Base-by-base conservation (phyloP, 2,329 filamentous ascomycete genomes). In the Sclerotinia sclerotiorum region DNA sequence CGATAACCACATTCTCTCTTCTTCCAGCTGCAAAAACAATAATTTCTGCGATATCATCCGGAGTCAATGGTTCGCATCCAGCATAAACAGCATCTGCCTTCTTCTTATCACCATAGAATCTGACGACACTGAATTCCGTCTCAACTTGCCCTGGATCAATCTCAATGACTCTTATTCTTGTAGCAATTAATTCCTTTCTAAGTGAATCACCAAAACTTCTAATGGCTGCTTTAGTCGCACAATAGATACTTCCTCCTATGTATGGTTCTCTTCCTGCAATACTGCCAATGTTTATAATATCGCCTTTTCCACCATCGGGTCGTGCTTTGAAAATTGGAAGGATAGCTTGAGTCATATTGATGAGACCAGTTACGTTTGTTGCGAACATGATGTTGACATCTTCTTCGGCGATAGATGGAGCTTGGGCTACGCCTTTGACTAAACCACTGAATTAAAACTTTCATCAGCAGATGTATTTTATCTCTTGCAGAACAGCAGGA, bases 261-360 rank as follows among this genome's bases (percentile, higher is more conserved):
- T 97, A 97, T 15, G 92, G 86, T 74, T 97, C 93, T 56, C 93
- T 86, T 42, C 93, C 94, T n/a, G 94, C 94, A 77, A 97, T 94
- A 73, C 90, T 93, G 70, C 94, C 94, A 76, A 97, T 88, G 78
- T 97, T 98, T 82, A 99, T 97, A 78, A 99, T 94, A 78, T 98
- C 95, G 74, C 94, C 94, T 55, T 86, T 83, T 68, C 93, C 94
- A 69, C 91, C 90, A 68, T 94, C 85, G 29, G 80, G 70, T 72
- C 83, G 77, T 74, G 86, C 83, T 80, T 93, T 90, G 84, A 94
- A 96, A 78, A 93, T 88, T 65, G 91, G 88, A 24, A 98, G 81
- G 70, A 97, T 84, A 57, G 92, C 92, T 83, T 99, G 95, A 0
- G 95, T 98, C 90, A 98, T 92, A 83, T 94, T 92, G 82, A 99